These are phyloP conservation scores for Simplicillium sp. DNA, from an alignment of 2,329 filamentous ascomycete species.

Conservation along the genomic window DNA sequence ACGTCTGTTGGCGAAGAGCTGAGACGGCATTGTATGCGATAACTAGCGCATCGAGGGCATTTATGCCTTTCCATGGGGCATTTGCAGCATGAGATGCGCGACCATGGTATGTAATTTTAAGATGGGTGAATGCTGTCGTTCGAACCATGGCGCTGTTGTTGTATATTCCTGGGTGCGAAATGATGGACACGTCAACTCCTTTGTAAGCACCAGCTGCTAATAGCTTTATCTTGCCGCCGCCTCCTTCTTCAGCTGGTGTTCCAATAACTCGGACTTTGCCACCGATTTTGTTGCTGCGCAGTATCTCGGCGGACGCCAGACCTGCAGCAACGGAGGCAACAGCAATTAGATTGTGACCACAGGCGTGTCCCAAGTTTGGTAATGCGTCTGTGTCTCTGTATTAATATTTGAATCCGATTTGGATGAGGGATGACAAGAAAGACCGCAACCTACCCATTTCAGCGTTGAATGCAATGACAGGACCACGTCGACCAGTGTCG, in stretches of 20 bases:
- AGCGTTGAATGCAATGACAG: conserved; percentile 31
- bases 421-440: background rate
- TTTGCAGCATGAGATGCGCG: conserved; percentile 46
- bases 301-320: conserved; percentile 3
- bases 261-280: conserved; percentile 27
- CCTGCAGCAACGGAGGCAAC: conserved; percentile 35
- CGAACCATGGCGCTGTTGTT: conserved; percentile 36
- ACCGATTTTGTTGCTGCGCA: background rate
- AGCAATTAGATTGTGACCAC: conserved; percentile 46
- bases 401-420: background rate
- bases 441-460: conserved; percentile 18
- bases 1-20: conserved; percentile 45
- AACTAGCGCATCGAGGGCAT: conserved; percentile 48
- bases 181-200: conserved; percentile 20
- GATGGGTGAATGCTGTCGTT: conserved; percentile 39
- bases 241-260: conserved; percentile 46
- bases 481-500: conserved; percentile 23
- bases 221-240: conserved; percentile 39
- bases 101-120: conserved; percentile 43
- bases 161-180: conserved; percentile 20
- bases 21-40: conserved; percentile 37
- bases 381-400: conserved; percentile 28
- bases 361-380: conserved; percentile 40
- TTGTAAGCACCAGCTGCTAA: conserved; percentile 34
- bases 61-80: conserved; percentile 49